phyloP scores from a whole-genome alignment of 352 stramenopile genomes.

The Phytopythium litorale region DNA sequence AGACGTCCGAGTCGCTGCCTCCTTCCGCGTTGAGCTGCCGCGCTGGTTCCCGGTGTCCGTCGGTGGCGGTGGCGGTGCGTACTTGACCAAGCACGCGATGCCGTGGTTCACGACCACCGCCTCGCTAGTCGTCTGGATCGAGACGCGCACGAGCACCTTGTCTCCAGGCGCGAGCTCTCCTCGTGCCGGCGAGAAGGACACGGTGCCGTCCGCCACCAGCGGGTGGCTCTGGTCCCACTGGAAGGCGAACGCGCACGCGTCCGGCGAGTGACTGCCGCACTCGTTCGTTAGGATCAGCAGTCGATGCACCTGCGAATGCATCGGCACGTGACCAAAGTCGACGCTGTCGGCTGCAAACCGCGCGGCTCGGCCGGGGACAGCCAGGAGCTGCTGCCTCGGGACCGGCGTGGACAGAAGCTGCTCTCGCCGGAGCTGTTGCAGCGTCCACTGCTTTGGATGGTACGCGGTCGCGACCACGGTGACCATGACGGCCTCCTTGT shows the following conservation, averaged over 20 bases:
- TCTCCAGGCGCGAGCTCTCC: slow-evolving; percentile 48
- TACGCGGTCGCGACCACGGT: slow-evolving; percentile 58
- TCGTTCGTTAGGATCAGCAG: slow-evolving; percentile 59
- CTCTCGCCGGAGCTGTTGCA: slow-evolving; percentile 31
- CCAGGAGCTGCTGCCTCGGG: slow-evolving; percentile 26
- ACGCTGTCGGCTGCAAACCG: slow-evolving; percentile 50
- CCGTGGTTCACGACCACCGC: slow-evolving; percentile 64
- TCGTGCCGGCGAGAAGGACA: slow-evolving; percentile 45
- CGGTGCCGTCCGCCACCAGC: slow-evolving; percentile 37
- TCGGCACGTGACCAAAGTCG: slow-evolving; percentile 59
- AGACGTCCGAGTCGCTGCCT: slow-evolving; percentile 22
- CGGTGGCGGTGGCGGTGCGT: not conserved
- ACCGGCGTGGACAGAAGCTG: slow-evolving; percentile 12
- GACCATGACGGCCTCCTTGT: slow-evolving; percentile 64
- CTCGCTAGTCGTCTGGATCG: slow-evolving; percentile 31
- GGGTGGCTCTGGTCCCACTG: slow-evolving; percentile 59
- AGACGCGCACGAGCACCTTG: slow-evolving; percentile 51
- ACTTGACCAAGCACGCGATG: slow-evolving; percentile 49
- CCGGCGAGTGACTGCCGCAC: not conserved
- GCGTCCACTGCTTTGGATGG: slow-evolving; percentile 33
- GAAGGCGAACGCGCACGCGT: slow-evolving; percentile 28
- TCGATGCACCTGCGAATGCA: slow-evolving; percentile 36
- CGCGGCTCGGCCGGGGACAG: slow-evolving; percentile 33
- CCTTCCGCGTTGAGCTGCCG: not conserved
- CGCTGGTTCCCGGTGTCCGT: slow-evolving; percentile 1